Conservation (phyloP, 2,329 filamentous ascomycete genomes). For the Rhynchosporium secalis region DNA sequence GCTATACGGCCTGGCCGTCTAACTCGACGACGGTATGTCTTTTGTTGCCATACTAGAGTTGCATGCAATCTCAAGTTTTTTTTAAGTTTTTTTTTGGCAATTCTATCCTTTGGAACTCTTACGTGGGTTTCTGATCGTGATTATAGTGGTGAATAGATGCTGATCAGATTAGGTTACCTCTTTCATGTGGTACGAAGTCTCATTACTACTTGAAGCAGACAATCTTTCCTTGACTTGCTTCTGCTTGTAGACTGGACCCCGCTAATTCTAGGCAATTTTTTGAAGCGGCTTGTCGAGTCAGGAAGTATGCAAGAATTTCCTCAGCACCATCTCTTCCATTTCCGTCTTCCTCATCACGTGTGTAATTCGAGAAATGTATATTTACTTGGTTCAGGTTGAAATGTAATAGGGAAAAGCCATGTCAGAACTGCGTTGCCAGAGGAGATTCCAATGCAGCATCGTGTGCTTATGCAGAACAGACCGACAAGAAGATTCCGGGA, state of each 20-base stretch:
- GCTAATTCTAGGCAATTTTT: neutral
- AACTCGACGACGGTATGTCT: constrained; percentile 2
- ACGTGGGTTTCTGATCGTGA: neutral
- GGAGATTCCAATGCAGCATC: constrained; percentile 41
- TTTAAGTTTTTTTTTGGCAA: too few species aligned
- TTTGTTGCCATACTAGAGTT: neutral
- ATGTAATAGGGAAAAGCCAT: constrained; percentile 55
- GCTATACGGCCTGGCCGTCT: neutral
- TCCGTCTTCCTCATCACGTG: neutral
- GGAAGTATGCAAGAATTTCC: constrained; percentile 8
- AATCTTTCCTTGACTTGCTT: neutral
- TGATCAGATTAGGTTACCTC: neutral
- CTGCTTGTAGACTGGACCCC: neutral
- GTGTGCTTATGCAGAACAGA: constrained; percentile 54
- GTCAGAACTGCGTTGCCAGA: constrained; percentile 53
- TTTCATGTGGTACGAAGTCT: constrained; percentile 4
- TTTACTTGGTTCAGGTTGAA: constrained; percentile 41
- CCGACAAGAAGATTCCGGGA: constrained; percentile 42
- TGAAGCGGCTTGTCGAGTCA: constrained; percentile 12
- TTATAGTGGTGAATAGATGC: neutral
- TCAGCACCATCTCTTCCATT: neutral
- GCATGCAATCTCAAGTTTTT: neutral
- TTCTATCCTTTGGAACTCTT: neutral
- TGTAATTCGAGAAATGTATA: neutral
- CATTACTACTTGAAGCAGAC: neutral